Evolutionary conservation across 805 yeast genomes (phyloP).

Genomic region (Lipomyces lipofer): DNA sequence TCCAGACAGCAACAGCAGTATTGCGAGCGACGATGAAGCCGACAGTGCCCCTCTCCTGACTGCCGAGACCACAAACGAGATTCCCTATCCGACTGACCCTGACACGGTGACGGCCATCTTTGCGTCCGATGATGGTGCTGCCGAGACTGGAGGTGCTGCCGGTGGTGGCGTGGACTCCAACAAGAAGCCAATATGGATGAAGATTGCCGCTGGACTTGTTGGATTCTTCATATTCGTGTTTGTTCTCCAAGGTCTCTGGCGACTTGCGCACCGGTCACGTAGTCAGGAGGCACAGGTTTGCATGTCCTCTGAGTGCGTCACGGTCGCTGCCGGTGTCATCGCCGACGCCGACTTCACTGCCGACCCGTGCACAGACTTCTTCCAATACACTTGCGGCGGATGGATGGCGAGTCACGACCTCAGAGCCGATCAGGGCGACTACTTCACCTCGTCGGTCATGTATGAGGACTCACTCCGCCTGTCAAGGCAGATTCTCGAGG

Average conservation of each 20-base stretch:
- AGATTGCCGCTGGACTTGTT: slow-evolving; percentile 7
- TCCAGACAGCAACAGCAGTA: slow-evolving; percentile 20
- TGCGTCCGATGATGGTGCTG: slow-evolving; percentile 22
- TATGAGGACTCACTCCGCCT: slow-evolving; percentile 25
- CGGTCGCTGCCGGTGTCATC: slow-evolving; percentile 25
- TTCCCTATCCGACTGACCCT: slow-evolving; percentile 23
- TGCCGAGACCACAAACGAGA: slow-evolving; percentile 21
- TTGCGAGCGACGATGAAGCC: slow-evolving; percentile 29
- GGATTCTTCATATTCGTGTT: slow-evolving; percentile 17
- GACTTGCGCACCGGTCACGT: slow-evolving; percentile 12
- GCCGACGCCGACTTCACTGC: slow-evolving; percentile 25
- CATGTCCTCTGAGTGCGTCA: slow-evolving; percentile 27
- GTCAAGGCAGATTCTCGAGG: slow-evolving; percentile 26
- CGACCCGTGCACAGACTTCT: slow-evolving; percentile 30
- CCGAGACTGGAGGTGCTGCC: slow-evolving; percentile 17
- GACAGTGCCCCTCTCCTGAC: slow-evolving; percentile 29
- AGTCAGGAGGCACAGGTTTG: slow-evolving; percentile 10
- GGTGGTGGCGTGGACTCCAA: not conserved
- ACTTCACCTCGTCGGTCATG: slow-evolving; percentile 27
- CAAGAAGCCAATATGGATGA: slow-evolving; percentile 15
- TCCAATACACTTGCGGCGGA: slow-evolving; percentile 29
- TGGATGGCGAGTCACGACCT: slow-evolving; percentile 29
- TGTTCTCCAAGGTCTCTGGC: slow-evolving; percentile 23
- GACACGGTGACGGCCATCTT: slow-evolving; percentile 25
- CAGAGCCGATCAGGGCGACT: slow-evolving; percentile 26